Evolutionary conservation across 1,284 basidiomycete species (phyloP).

Genomic region (Tilletia indica): DNA sequence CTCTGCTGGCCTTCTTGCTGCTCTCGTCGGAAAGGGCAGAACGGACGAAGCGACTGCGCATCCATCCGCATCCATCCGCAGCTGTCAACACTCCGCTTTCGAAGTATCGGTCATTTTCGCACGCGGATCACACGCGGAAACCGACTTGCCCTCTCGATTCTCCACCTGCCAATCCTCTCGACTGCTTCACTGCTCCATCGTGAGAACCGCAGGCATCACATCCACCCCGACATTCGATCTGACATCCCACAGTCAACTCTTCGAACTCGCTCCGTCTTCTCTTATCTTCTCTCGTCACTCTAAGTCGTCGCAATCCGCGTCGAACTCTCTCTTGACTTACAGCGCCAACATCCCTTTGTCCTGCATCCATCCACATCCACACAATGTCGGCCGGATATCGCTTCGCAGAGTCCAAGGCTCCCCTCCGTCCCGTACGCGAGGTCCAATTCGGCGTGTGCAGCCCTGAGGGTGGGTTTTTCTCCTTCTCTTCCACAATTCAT

Average conservation of each 20-base stretch:
- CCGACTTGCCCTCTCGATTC: neutral
- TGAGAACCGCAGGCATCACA: neutral
- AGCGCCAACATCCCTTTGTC: too few relatives aligned
- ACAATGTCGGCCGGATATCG: conserved; percentile 22
- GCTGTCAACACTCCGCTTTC: too few relatives aligned
- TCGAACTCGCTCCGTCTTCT: neutral
- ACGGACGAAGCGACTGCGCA: too few relatives aligned
- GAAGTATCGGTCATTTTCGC: too few relatives aligned
- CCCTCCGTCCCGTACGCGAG: conserved; percentile 77
- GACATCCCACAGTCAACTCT: neutral
- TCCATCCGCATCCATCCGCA: too few relatives aligned
- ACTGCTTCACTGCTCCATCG: conserved; percentile 16
- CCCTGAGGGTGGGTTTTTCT: conserved; percentile 69
- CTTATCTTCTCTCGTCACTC: neutral
- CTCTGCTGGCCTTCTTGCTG: too few relatives aligned
- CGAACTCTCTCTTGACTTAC: too few relatives aligned
- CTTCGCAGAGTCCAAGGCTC: conserved; percentile 80
- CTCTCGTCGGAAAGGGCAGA: too few relatives aligned
- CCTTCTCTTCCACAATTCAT: too few relatives aligned
- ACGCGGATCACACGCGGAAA: too few relatives aligned
- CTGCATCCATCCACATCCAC: neutral
- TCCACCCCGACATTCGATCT: neutral
- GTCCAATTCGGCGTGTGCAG: conserved; percentile 99
- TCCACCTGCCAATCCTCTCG: neutral
- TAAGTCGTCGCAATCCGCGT: too few relatives aligned